A percentile compares a stretch with the other conserved stretches of the same genome.
phyloP scores from a whole-genome alignment of 169 alveolate species.

The Cryptosporidium muris region DNA sequence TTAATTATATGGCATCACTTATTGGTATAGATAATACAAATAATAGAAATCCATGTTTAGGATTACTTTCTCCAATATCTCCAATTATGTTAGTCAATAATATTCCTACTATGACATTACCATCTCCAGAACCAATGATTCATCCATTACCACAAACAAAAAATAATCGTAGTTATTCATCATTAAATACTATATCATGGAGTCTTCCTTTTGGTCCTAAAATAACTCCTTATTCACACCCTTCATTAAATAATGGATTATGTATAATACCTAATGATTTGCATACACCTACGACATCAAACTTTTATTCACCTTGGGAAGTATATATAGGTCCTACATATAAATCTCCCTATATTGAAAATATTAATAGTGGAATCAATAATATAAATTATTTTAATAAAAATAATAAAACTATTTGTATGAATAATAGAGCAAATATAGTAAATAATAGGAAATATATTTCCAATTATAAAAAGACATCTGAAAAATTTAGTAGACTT shows the following conservation, averaged over 20 bases:
- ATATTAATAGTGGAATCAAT: constrained; percentile 5
- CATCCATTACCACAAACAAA: constrained; percentile 41
- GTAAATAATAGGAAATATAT: not conserved
- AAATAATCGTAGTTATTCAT: constrained; percentile 1
- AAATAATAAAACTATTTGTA: constrained; percentile 14
- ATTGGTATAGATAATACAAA: constrained; percentile 56
- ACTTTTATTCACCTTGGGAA: too few relatives aligned
- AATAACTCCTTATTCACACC: constrained; percentile 32
- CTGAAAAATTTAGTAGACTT: not conserved
- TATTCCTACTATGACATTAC: constrained; percentile 38
- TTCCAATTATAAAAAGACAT: not conserved
- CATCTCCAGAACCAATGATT: constrained; percentile 68
- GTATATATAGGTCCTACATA: too few relatives aligned
- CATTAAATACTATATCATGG: not conserved
- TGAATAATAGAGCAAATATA: constrained; percentile 1
- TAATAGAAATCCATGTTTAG: constrained; percentile 56
- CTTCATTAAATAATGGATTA: constrained; percentile 27
- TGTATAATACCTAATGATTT: not conserved
- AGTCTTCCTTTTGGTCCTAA: constrained; percentile 33
- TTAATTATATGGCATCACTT: constrained; percentile 58
- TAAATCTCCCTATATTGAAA: not conserved
- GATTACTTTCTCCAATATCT: constrained; percentile 58
- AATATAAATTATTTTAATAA: constrained; percentile 6
- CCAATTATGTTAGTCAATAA: constrained; percentile 42
- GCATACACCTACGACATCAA: too few relatives aligned